phyloP scores from a whole-genome alignment of 2,329 filamentous ascomycete genomes.

The Fusarium annulatum region DNA sequence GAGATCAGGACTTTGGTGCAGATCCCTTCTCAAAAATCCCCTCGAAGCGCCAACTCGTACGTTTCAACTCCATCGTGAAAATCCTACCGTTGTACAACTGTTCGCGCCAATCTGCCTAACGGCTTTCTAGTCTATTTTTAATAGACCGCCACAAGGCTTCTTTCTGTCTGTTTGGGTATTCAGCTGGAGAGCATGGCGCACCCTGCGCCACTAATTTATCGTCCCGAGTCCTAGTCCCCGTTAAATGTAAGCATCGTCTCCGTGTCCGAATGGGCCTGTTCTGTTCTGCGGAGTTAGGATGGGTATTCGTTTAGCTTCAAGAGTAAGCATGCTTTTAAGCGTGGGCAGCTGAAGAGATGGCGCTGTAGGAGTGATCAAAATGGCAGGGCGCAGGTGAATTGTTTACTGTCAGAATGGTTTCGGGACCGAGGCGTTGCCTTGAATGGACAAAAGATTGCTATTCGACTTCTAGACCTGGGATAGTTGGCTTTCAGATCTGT shows the following conservation, averaged over 20 bases:
- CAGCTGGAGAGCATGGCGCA: slow-evolving; percentile 1
- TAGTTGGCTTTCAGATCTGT: neutral
- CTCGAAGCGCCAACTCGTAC: neutral
- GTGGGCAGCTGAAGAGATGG: neutral
- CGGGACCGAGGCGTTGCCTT: neutral
- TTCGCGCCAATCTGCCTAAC: slow-evolving; percentile 6
- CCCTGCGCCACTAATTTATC: neutral
- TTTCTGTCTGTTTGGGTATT: neutral
- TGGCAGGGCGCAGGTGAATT: neutral
- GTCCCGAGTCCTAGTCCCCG: neutral
- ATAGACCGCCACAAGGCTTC: neutral
- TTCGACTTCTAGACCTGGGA: neutral
- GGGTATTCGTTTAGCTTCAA: neutral
- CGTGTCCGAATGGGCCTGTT: neutral
- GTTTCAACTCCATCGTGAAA: slow-evolving; percentile 11
- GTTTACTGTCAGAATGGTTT: neutral
- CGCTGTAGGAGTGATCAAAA: neutral
- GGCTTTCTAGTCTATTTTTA: slow-evolving; percentile 20
- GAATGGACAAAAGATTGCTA: neutral
- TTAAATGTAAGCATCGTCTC: neutral
- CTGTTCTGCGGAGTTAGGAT: neutral
- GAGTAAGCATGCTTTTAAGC: slow-evolving; percentile 1
- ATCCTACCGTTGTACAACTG: neutral
- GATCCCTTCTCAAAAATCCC: neutral
- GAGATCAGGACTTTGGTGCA: neutral